Evolutionary conservation across 2,329 filamentous ascomycete genomes (phyloP).

Genomic region (Cladophialophora bantiana): DNA sequence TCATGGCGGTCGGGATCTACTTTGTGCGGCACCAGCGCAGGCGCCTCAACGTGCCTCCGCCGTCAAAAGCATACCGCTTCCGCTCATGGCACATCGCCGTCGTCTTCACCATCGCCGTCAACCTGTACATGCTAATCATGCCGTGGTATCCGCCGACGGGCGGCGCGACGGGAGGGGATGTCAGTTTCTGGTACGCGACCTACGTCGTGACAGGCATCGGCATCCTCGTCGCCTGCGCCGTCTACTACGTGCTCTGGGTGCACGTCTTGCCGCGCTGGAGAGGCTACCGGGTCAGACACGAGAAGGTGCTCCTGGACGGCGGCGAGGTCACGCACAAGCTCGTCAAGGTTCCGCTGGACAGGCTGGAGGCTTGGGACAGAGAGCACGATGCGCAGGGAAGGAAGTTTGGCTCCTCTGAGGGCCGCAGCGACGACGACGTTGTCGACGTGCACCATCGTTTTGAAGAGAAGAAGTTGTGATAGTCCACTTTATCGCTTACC

Average conservation of each 20-base stretch:
- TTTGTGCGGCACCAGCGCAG: constrained; percentile 63
- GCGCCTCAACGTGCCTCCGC: constrained; percentile 55
- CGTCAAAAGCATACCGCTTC: constrained; percentile 50
- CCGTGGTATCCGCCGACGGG: constrained; percentile 73
- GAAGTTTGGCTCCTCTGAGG: not conserved
- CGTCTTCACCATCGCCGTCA: constrained; percentile 65
- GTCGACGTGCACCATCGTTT: constrained; percentile 11
- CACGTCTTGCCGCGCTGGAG: constrained; percentile 60
- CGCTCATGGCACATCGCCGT: constrained; percentile 65
- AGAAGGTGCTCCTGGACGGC: constrained; percentile 60
- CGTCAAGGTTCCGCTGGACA: constrained; percentile 60
- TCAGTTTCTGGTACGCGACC: constrained; percentile 77
- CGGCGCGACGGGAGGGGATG: constrained; percentile 67
- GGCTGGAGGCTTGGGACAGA: constrained; percentile 65
- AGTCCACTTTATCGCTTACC: no score
- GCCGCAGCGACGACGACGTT: not conserved
- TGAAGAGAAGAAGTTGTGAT: constrained; percentile 10
- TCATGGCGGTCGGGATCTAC: constrained; percentile 65
- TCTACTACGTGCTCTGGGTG: constrained; percentile 69
- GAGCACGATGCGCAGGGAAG: constrained; percentile 60
- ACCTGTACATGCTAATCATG: constrained; percentile 70
- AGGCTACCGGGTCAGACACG: constrained; percentile 64
- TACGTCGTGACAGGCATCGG: constrained; percentile 70
- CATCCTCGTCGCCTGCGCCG: constrained; percentile 60
- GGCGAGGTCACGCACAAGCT: constrained; percentile 59